A percentile compares a stretch with the other conserved stretches of the same genome.
These are phyloP conservation scores for Sporothrix luriei DNA, from an alignment of 2,329 filamentous ascomycete species.

Conservation along the genomic window DNA sequence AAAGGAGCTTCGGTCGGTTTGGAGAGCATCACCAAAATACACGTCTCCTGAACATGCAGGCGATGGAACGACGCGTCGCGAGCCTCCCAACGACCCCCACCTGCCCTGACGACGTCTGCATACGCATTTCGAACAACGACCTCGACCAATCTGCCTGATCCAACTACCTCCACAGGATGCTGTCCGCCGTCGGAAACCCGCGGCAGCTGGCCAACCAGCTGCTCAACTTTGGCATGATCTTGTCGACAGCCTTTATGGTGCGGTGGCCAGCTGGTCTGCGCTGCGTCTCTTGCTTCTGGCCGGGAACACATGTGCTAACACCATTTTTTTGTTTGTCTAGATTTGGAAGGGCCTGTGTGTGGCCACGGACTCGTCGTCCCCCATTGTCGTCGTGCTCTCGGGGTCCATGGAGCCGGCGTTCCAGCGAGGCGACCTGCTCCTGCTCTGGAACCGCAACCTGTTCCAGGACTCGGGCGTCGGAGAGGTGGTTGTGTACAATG, in stretches of 20 bases:
- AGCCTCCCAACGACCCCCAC: background rate
- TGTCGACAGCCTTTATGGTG: slow-evolving; percentile 89
- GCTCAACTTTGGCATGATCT: slow-evolving; percentile 87
- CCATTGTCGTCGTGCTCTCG: slow-evolving; percentile 81
- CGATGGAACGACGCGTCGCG: slow-evolving; percentile 16
- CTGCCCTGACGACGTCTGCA: background rate
- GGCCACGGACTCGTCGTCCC: slow-evolving; percentile 71
- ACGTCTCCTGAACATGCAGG: slow-evolving; percentile 16
- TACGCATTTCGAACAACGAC: background rate
- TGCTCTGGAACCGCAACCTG: slow-evolving; percentile 74
- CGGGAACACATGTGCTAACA: background rate
- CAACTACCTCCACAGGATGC: slow-evolving; percentile 53
- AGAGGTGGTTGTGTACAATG: slow-evolving; percentile 69
- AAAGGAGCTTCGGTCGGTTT: background rate
- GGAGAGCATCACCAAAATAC: slow-evolving; percentile 19
- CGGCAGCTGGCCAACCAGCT: slow-evolving; percentile 80
- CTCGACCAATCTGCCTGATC: background rate
- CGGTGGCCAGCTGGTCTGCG: background rate
- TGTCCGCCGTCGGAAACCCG: slow-evolving; percentile 70
- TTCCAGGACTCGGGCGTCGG: slow-evolving; percentile 56
- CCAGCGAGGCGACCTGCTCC: slow-evolving; percentile 73
- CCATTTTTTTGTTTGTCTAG: slow-evolving; percentile 44
- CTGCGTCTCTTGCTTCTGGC: background rate
- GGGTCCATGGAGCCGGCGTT: slow-evolving; percentile 85
- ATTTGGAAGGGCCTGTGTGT: slow-evolving; percentile 90